phyloP scores from a whole-genome alignment of 164 flowering plant species.

The Hamamelis virginiana region DNA sequence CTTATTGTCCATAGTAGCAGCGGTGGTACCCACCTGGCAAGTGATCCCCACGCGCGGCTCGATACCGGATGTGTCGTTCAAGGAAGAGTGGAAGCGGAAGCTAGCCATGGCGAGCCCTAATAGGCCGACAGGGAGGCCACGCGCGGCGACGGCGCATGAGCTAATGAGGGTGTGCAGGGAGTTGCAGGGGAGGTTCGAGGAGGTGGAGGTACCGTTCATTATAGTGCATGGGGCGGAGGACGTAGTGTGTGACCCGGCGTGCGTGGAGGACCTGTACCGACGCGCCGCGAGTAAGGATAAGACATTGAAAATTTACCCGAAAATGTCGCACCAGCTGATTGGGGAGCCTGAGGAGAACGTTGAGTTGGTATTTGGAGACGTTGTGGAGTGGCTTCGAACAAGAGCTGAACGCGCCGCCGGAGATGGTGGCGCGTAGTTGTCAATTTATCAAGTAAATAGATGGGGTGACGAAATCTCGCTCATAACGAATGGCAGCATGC shows the following conservation, averaged over 20 bases:
- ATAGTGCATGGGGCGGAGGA: conserved; percentile 80
- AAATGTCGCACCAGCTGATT: conserved; percentile 89
- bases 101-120: conserved; percentile 68
- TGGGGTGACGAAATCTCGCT: no score
- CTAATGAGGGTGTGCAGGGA: conserved; percentile 71
- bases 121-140: conserved; percentile 50
- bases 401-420: conserved; percentile 37
- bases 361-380: conserved; percentile 73
- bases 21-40: conserved; percentile 74
- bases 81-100: conserved; percentile 82
- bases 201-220: conserved; percentile 66
- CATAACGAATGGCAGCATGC: no score
- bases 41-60: conserved; percentile 85
- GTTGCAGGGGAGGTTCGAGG: conserved; percentile 61
- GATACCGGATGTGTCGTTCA: conserved; percentile 71
- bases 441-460: no score
- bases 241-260: conserved; percentile 78
- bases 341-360: conserved; percentile 84
- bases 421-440: background rate
- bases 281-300: conserved; percentile 73
- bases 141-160: conserved; percentile 88
- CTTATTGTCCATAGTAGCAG: conserved; percentile 56
- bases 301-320: conserved; percentile 66
- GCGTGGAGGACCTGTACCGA: conserved; percentile 66
- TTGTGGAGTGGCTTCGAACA: conserved; percentile 61